Evolutionary conservation across 2,329 filamentous ascomycete genomes (phyloP), one percentile per base, ranked within the genome.

Genomic region (Botrytis pseudocinerea): DNA sequence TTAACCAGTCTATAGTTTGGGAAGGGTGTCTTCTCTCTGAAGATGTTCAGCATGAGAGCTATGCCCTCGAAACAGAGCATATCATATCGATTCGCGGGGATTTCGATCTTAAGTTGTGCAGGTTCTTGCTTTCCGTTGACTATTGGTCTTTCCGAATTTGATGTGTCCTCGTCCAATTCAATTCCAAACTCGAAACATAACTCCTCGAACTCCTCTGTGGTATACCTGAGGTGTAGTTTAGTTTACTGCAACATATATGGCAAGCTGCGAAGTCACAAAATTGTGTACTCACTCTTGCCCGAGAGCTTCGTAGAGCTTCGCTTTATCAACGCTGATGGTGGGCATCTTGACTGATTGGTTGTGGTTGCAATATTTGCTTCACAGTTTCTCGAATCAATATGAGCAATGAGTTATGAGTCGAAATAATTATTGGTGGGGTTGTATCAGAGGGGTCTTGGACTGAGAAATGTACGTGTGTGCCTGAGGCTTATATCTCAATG

Each of bases 11-110:
- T 88, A 86, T 94, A 98, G 78, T 94, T 93, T 73, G 97, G 96
- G 59, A 94, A 87, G 44, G 90, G 83, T 72, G 89, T 86, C 79
- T 91, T 92, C 76, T 91, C 93, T 77, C 93, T 87, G 89, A 99
- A 98, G 83, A 98, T 93, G 83, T 97, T 97, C 78, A 98, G 89
- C 88, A 97, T 97, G 82, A 97, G 89, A 77, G 93, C 92, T 82
- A 98, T 97, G 75, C 95, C 95, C 85, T 98, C 96, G 84, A 97
- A 97, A 84, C 95, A 98, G 72, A 99, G 90, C 91, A 98, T 94
- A 81, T 98, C 90, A 84, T 90, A 95, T 85, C 94, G 90, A 84
- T 98, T 98, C 80, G 96, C 95, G 76, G 95, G 94, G 80, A 98
- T 97, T 83, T 98, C 95, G 81, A 99, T 98, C 87, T 98, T 98